phyloP scores from a whole-genome alignment of 164 flowering plant species.

The Akebia trifoliata region DNA sequence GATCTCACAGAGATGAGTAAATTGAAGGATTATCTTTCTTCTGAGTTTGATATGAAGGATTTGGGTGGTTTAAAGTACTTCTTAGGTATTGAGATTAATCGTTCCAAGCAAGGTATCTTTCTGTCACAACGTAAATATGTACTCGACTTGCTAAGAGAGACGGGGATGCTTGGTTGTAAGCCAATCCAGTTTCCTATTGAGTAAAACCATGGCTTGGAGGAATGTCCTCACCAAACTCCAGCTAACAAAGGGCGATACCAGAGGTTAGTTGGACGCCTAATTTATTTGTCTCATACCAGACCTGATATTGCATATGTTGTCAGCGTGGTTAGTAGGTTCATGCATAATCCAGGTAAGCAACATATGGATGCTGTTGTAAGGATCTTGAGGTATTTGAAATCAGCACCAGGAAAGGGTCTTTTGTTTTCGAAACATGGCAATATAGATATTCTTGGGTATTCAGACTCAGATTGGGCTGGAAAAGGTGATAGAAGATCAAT shows the following conservation, averaged over 20 bases:
- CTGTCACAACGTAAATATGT: not conserved
- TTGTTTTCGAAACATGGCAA: not conserved
- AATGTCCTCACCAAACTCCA: not conserved
- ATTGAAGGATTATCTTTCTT: not conserved
- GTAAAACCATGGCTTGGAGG: too few species aligned
- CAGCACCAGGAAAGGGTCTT: not conserved
- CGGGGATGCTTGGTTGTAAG: too few species aligned
- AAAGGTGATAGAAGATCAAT: not conserved
- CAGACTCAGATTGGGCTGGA: not conserved
- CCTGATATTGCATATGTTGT: too few species aligned
- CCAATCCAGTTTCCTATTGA: too few species aligned
- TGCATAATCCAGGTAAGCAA: too few species aligned
- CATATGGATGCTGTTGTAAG: not conserved
- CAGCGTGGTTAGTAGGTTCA: too few species aligned
- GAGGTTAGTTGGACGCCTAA: not conserved
- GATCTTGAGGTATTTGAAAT: not conserved
- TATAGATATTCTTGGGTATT: too few species aligned
- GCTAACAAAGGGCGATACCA: not conserved
- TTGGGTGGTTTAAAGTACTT: not conserved
- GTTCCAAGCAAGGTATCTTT: not conserved
- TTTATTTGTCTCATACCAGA: not conserved
- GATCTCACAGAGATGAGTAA: not conserved
- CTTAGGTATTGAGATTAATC: not conserved
- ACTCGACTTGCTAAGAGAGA: not conserved
- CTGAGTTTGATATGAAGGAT: conserved; percentile 2